Evolutionary conservation across 1,284 basidiomycete genomes (phyloP).

Genomic region (Macrocystidia cucumis): DNA sequence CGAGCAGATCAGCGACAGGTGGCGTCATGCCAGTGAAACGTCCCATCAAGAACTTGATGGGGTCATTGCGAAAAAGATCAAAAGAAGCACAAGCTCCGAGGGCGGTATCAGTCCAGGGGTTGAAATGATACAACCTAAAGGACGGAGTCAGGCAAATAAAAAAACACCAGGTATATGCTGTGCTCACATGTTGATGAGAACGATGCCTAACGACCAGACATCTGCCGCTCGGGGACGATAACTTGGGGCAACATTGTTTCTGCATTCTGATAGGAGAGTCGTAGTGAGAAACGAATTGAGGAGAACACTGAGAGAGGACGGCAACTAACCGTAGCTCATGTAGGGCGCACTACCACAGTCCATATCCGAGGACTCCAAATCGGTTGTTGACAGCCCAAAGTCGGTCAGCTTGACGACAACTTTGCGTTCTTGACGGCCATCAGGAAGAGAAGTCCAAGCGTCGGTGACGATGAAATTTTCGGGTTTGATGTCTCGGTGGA

Average conservation of each 20-base stretch:
- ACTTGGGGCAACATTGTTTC: slow-evolving; percentile 91
- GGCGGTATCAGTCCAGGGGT: slow-evolving; percentile 95
- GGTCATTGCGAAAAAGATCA: slow-evolving; percentile 73
- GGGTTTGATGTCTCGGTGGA: slow-evolving; percentile 98
- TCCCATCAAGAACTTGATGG: slow-evolving; percentile 80
- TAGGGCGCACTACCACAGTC: slow-evolving; percentile 98
- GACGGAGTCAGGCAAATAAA: slow-evolving; percentile 7
- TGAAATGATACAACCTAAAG: slow-evolving; percentile 89
- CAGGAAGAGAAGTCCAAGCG: slow-evolving; percentile 48
- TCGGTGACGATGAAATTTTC: slow-evolving; percentile 94
- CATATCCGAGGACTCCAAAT: slow-evolving; percentile 88
- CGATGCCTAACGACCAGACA: slow-evolving; percentile 98
- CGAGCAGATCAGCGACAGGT: slow-evolving; percentile 82
- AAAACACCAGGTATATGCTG: no score
- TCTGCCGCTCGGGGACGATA: slow-evolving; percentile 95
- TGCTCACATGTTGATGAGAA: slow-evolving; percentile 92
- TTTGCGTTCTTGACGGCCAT: slow-evolving; percentile 61
- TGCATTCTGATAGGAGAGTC: slow-evolving; percentile 65
- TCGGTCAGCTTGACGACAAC: slow-evolving; percentile 93
- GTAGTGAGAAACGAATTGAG: slow-evolving; percentile 9
- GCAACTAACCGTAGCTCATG: slow-evolving; percentile 86
- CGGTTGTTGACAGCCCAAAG: slow-evolving; percentile 92
- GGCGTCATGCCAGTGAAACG: slow-evolving; percentile 92
- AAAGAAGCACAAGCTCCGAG: slow-evolving; percentile 77
- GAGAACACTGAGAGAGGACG: slow-evolving; percentile 8